Evolutionary conservation across 2,329 filamentous ascomycete species (phyloP), one percentile per base, ranked within the genome.

Genomic region (Fusarium sp.): DNA sequence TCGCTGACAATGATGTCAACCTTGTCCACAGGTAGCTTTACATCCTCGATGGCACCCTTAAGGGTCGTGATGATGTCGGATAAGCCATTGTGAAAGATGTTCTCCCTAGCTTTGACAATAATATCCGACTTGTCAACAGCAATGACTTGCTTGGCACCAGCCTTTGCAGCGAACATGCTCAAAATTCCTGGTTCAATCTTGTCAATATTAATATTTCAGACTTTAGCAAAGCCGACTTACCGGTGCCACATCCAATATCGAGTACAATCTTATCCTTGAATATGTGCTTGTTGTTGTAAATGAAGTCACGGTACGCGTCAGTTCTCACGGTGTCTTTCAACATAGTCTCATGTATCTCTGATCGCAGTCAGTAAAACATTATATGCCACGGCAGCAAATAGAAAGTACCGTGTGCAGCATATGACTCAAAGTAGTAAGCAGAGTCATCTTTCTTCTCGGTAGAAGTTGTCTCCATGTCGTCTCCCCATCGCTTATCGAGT

Each of bases 1-100:
- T 98, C 94, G 62, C 92, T 97, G 64, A 98, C 91, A 76, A 98
- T 97, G 75, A 98, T 91, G 80, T 98, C 95, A 45, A 97, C 94
- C 75, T 94, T 84, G 55, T 89, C 84, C 9, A 95, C 90, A 2
- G 92, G 94, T 23, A 94, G 85, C 58, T 81, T 84, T 57, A 97
- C 92, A 71, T 97, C 94, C 78, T 98, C 95, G 64, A 97, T 92
- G 75, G 93, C 92, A 37, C 95, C 94, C 68, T 90, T 88, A 49
- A 97, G 83, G 73, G 92, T 93, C 42, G 90, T 93, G 75, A 98
- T 93, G 26, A 85, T 84, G 72, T 90, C 84, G 28, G 88, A 85
- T 37, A 97, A 87, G 1, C 88, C 89, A 76, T 97, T 97, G 77
- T 89, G 88, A 79, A 91, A 92, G 37, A 97, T 85, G 74, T 96